Base-by-base conservation (phyloP, 352 stramenopile species). In the Globisporangium canariense region DNA sequence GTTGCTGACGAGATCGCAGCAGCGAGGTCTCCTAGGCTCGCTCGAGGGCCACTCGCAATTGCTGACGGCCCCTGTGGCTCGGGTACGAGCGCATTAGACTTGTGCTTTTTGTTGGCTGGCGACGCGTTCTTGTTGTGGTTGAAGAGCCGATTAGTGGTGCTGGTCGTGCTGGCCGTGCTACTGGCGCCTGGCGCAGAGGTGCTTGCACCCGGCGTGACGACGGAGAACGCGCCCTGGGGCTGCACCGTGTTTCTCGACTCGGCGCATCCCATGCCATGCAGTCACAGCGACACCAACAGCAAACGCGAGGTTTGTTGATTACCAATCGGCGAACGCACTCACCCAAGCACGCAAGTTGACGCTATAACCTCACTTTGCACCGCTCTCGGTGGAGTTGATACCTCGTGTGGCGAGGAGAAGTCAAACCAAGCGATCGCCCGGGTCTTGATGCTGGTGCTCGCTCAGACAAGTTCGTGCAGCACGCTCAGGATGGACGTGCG, bases 241-340 rank as follows among this genome's bases (percentile, higher is more conserved):
- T 70, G 75, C 45, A 79, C 76, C 18, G 68, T 77, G 56, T 86
- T 83, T 55, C 69, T 75, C 20, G 77, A 85, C 58, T 83, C 67
- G 50, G 75, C 54, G 41, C 68, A 66, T 32, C 77, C 79, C 77
- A 88, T 86, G 18, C 30, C 46, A 68, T 56, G 34, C 53, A 67
- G 59, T 30, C 30, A 47, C 38, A 36, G 10, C 5, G 8, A 54
- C 20, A 18, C 14, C 38, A 45, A 4, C 38, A 45, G 13, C 38
- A 45, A 18, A 18, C 16, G 11, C 10, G 9, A 45, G 38, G 38
- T 2, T 18, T 45, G 38, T 45, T 13, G 25, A 28, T 28, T 28
- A 28, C 25, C 25, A 28, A 28, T 28, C 25, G 25, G 25, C 25
- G 25, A 28, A 1, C 25, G 25, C 25, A 28, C 25, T 28, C 25